phyloP scores from a whole-genome alignment of 2,329 filamentous ascomycete species.

The Fusarium tjaetaba region DNA sequence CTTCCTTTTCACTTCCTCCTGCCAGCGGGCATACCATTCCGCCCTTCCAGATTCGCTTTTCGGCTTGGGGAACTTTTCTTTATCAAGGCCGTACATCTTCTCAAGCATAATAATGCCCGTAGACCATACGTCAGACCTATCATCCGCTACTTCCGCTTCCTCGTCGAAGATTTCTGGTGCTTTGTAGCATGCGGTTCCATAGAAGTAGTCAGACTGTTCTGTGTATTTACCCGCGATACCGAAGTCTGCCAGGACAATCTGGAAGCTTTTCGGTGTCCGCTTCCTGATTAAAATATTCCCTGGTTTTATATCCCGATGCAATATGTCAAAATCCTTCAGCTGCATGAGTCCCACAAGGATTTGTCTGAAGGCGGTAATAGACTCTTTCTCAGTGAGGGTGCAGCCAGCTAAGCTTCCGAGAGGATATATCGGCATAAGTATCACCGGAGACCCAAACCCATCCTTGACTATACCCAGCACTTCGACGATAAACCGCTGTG shows the following conservation, averaged over 20 bases:
- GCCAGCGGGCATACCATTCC: background rate
- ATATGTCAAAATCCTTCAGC: background rate
- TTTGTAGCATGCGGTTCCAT: background rate
- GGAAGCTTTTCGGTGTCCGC: background rate
- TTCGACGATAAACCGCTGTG: background rate
- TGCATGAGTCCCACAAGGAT: background rate
- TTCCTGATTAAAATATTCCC: background rate
- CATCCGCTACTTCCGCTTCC: accelerated
- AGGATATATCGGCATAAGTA: background rate
- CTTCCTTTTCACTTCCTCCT: background rate
- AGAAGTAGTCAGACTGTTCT: background rate
- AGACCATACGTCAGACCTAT: background rate
- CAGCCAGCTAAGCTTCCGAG: background rate
- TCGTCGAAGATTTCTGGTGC: background rate
- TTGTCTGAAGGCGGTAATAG: background rate
- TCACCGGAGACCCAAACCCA: background rate
- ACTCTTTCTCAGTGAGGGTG: background rate
- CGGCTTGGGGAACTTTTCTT: background rate
- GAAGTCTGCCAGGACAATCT: background rate
- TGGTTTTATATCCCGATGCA: background rate
- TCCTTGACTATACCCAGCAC: background rate
- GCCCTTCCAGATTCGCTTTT: background rate
- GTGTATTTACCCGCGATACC: background rate
- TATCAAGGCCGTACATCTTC: background rate
- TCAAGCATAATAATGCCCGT: background rate